A percentile compares a stretch with the other conserved stretches of the same genome.
phyloP scores from a whole-genome alignment of 2,329 filamentous ascomycete genomes.

The Fusarium ramigenum region DNA sequence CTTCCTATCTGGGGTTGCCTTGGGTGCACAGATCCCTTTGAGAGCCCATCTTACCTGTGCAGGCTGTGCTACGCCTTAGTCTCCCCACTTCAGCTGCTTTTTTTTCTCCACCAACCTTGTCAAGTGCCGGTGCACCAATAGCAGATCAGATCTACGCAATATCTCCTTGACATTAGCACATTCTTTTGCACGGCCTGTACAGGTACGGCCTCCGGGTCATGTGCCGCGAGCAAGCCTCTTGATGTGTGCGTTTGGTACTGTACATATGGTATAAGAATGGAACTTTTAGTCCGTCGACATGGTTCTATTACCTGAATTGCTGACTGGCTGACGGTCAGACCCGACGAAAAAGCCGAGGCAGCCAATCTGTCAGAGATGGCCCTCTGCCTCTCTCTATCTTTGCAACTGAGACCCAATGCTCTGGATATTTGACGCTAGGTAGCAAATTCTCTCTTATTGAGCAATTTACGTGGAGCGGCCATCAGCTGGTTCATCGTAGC shows the following conservation, averaged over 20 bases:
- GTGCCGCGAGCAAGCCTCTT: not conserved
- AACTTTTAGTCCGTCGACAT: not conserved
- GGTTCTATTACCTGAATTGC: not conserved
- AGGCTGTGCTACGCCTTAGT: conserved; percentile 11
- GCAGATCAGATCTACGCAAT: not conserved
- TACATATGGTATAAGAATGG: not conserved
- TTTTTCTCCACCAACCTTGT: not conserved
- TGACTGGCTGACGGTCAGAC: not conserved
- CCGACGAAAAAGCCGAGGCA: not conserved
- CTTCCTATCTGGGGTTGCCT: conserved; percentile 21
- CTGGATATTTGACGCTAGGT: not conserved
- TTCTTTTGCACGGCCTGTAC: not conserved
- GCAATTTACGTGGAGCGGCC: not conserved
- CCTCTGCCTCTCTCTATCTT: not conserved
- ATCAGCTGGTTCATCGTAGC: not conserved
- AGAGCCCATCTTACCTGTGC: conserved; percentile 3
- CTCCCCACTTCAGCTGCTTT: conserved; percentile 20
- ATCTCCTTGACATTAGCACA: not conserved
- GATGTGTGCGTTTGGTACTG: not conserved
- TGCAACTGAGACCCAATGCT: not conserved
- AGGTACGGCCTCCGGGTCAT: not conserved
- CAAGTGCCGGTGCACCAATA: conserved; percentile 27
- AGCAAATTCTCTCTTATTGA: not conserved
- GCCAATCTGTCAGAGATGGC: not conserved
- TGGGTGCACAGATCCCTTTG: conserved; percentile 23